A percentile compares a stretch with the other conserved stretches of the same genome.
These are phyloP conservation scores for Taphrina flavorubra DNA, from an alignment of 1,139 yeast species.

Conservation along the genomic window DNA sequence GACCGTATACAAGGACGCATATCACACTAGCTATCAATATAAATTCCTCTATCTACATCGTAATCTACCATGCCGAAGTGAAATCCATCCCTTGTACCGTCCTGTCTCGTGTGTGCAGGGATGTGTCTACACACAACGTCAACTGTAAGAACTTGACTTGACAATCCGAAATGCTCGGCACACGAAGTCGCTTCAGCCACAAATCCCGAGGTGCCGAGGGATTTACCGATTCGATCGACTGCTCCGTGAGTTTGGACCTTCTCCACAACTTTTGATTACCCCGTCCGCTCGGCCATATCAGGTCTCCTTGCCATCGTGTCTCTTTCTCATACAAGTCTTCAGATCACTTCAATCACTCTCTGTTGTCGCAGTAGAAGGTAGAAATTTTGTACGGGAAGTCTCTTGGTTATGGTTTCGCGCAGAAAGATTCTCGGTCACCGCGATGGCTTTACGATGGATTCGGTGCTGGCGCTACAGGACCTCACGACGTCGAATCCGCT, in stretches of 20 bases:
- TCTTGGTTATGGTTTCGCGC: not conserved
- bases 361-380: not conserved
- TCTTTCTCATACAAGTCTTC: not conserved
- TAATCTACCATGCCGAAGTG: too few relatives aligned
- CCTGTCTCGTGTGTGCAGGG: too few relatives aligned
- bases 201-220: slow-evolving; percentile 3
- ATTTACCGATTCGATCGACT: not conserved
- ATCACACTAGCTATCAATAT: too few relatives aligned
- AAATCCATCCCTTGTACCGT: too few relatives aligned
- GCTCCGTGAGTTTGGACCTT: not conserved
- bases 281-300: not conserved
- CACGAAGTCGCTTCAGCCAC: not conserved
- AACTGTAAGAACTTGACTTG: not conserved
- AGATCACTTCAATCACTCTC: too few relatives aligned
- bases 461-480: slow-evolving; percentile 32
- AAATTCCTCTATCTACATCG: too few relatives aligned
- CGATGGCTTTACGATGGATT: slow-evolving; percentile 34
- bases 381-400: too few relatives aligned
- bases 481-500: slow-evolving; percentile 23
- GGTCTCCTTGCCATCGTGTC: not conserved
- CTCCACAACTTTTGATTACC: slow-evolving; percentile 6
- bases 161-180: not conserved
- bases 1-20: too few relatives aligned
- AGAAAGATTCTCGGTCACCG: slow-evolving; percentile 36
- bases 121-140: too few relatives aligned